These are phyloP conservation scores for Cucumis cinereus DNA, from an alignment of 306 rosid species.

Conservation along the genomic window DNA sequence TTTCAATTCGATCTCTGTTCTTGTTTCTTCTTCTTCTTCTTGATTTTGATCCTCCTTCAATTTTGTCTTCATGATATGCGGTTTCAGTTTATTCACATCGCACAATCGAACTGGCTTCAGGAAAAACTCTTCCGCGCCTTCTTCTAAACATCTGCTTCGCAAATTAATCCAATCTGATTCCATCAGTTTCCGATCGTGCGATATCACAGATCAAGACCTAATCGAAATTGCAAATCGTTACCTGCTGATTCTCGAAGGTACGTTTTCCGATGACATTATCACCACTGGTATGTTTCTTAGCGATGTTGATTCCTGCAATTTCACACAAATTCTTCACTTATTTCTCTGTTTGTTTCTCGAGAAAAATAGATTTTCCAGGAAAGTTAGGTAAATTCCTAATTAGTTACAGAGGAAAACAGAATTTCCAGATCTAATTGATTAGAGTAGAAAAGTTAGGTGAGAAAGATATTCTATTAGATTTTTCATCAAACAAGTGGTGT, in stretches of 20 bases:
- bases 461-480: not conserved
- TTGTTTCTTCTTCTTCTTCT: not conserved
- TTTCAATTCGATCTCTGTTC: not conserved
- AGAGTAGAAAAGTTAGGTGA: not conserved
- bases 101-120: conserved; percentile 3
- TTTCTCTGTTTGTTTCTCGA: not conserved
- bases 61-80: conserved; percentile 1
- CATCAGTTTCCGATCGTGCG: not conserved
- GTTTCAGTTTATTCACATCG: conserved; percentile 5
- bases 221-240: conserved; percentile 5
- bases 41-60: conserved; percentile 22
- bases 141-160: conserved; percentile 5
- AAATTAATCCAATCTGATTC: not conserved
- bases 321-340: not conserved
- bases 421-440: not conserved
- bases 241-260: conserved; percentile 81
- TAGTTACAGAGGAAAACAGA: not conserved
- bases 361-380: not conserved
- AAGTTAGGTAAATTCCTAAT: not conserved
- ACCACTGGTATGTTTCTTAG: conserved; percentile 84
- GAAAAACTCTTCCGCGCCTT: conserved; percentile 8
- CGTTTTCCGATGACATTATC: conserved; percentile 91
- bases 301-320: conserved; percentile 71
- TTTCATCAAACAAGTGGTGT: not conserved
- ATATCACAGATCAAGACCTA: not conserved